These are phyloP conservation scores for Drechmeria coniospora DNA, from an alignment of 2,329 filamentous ascomycete genomes.

Conservation along the genomic window DNA sequence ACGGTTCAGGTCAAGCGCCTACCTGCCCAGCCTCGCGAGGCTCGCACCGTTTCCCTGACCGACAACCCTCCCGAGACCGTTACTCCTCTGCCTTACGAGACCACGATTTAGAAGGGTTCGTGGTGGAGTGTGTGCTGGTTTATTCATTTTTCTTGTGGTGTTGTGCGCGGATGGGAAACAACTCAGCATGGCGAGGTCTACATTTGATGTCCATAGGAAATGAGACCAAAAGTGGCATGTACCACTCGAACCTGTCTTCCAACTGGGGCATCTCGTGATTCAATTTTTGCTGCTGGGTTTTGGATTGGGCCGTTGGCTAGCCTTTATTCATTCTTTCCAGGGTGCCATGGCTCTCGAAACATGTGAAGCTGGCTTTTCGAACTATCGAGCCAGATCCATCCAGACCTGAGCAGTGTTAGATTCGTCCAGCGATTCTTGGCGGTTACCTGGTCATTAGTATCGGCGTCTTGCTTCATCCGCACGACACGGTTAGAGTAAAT, in stretches of 20 bases:
- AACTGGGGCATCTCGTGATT: too few species aligned
- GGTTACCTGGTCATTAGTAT: too few species aligned
- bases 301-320: too few species aligned
- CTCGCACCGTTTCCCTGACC: constrained; percentile 63
- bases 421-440: too few species aligned
- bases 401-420: too few species aligned
- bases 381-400: too few species aligned
- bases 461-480: too few species aligned
- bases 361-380: too few species aligned
- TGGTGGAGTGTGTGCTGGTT: constrained; percentile 13
- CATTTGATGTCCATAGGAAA: constrained; percentile 26
- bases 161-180: constrained; percentile 28
- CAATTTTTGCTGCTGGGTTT: too few species aligned
- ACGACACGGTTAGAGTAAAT: too few species aligned
- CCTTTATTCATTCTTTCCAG: too few species aligned
- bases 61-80: constrained; percentile 85
- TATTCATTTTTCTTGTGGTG: constrained; percentile 26
- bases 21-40: constrained; percentile 63
- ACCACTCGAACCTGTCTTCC: constrained; percentile 3
- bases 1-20: constrained; percentile 88
- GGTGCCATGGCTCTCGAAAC: too few species aligned
- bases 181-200: constrained; percentile 27
- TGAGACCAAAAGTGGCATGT: constrained; percentile 20
- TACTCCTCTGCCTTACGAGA: constrained; percentile 89
- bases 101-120: constrained; percentile 63